Base-by-base conservation (phyloP, 1,284 basidiomycete species). In the Cutaneotrichosporon cyanovorans region DNA sequence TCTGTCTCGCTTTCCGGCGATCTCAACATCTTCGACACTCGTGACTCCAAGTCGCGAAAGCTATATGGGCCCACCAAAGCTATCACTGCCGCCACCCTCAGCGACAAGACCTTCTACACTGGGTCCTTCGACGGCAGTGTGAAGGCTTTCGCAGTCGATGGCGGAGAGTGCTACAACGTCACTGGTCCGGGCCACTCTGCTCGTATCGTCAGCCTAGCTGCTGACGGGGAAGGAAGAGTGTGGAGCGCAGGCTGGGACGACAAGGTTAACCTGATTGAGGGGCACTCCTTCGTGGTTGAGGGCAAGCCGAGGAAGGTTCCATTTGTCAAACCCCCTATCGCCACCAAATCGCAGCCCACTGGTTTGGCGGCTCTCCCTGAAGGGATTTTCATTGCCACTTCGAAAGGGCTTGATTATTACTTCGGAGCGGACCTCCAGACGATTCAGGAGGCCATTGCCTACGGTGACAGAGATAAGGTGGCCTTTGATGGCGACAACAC, bases 71-170 rank as follows among this genome's bases (percentile, higher is more conserved):
- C 87, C 7, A 85, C 87, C 70, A 88, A 83, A 66, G 73, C 85
- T 2, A 78, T 93, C 59, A 91, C 84, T 0, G 77, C 84, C 0
- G 76, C 80, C 9, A 69, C 79, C 0, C 62, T 81, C 2, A 59
- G 72, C 0, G 42, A 50, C 15, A 53, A 16, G 47, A 89, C 87
- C 0, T 88, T 93, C 75, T 74, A 88, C 52, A 78, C 81, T 0
- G 89, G 89, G 12, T 83, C 85, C 1, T 85, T 87, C 18, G 87
- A 92, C 57, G 92, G 92, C 0, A 79, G 85, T 7, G 73, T 86
- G 2, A 76, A 86, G 46, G 77, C 80, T 2, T 87, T 85, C 63
- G 40, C 51, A 11, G 45, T 63, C 7, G 55, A 50, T 32, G 65
- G 59, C 18, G 65, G 79, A 3, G 65, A 74, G 12, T 80, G 80